These are phyloP conservation scores for Cyberlindnera mississippiensis DNA, from an alignment of 805 yeast genomes.

Conservation along the genomic window DNA sequence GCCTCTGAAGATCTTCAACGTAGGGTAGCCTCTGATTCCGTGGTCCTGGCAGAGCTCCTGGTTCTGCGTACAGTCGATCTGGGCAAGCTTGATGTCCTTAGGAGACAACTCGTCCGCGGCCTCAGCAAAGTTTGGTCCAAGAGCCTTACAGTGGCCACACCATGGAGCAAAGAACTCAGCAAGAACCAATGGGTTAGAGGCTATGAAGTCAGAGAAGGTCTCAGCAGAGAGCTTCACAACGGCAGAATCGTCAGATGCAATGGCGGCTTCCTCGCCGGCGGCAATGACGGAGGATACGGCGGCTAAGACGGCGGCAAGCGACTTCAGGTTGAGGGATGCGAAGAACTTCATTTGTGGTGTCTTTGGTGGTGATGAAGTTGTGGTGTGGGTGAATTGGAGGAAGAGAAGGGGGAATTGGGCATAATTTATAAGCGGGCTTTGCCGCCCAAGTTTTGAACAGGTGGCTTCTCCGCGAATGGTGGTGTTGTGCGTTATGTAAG, in stretches of 20 bases:
- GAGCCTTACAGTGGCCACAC: constrained; percentile 94
- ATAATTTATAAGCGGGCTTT: too few species aligned
- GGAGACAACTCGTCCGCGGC: constrained; percentile 65
- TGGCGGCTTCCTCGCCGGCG: constrained; percentile 56
- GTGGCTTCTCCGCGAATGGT: too few species aligned
- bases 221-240: constrained; percentile 75
- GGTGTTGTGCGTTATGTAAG: too few species aligned
- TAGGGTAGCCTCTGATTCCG: constrained; percentile 80
- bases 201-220: constrained; percentile 61
- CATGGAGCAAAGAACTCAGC: constrained; percentile 94
- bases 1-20: constrained; percentile 68
- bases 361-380: neutral
- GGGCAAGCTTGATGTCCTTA: constrained; percentile 69
- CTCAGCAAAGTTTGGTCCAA: constrained; percentile 74
- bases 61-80: constrained; percentile 81
- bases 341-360: constrained; percentile 34
- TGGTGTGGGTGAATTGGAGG: neutral
- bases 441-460: too few species aligned
- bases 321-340: constrained; percentile 30
- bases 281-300: constrained; percentile 29
- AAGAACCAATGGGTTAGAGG: constrained; percentile 70
- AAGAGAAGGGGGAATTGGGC: too few species aligned
- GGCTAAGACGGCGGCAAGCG: constrained; percentile 40
- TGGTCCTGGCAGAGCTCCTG: constrained; percentile 63
- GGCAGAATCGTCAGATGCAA: constrained; percentile 79